phyloP scores from a whole-genome alignment of 2,329 filamentous ascomycete species.

The Phialophora macrospora region DNA sequence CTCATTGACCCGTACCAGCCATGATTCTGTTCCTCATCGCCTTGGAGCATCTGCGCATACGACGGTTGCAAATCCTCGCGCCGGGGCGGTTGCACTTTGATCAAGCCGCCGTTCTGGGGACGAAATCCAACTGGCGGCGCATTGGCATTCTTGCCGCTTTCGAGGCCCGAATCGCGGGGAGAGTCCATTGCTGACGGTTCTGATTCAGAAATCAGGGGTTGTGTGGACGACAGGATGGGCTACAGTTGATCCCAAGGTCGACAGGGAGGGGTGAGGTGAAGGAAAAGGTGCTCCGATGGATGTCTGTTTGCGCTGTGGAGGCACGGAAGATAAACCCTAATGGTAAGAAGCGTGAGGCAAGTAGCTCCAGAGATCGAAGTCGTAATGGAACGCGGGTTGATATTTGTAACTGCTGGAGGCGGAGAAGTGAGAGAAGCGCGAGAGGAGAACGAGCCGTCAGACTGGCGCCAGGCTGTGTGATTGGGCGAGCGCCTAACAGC shows the following conservation, averaged over 20 bases:
- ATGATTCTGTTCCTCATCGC: conserved; percentile 70
- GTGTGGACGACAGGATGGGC: conserved; percentile 33
- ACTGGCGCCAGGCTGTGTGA: conserved; percentile 13
- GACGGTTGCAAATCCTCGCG: conserved; percentile 83
- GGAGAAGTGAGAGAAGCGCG: conserved; percentile 2
- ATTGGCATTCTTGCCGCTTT: conserved; percentile 46
- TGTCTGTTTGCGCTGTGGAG: background rate
- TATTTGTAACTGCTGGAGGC: conserved; percentile 8
- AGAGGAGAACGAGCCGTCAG: conserved; percentile 18
- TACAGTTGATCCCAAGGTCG: background rate
- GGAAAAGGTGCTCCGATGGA: background rate
- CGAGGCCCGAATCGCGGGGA: conserved; percentile 27
- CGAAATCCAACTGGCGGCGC: conserved; percentile 52
- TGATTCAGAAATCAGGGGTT: conserved; percentile 20
- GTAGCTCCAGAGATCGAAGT: conserved; percentile 9
- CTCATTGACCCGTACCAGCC: conserved; percentile 92
- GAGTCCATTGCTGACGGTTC: conserved; percentile 36
- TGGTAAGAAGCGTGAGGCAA: background rate
- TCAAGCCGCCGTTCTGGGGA: conserved; percentile 56
- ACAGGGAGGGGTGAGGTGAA: background rate
- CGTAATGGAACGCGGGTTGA: conserved; percentile 20
- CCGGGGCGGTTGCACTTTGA: conserved; percentile 77
- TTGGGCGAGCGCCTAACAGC: conserved; percentile 8
- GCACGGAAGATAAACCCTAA: background rate
- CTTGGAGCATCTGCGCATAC: conserved; percentile 71